Evolutionary conservation across 2,329 filamentous ascomycete species (phyloP), one percentile per base, ranked within the genome.

Genomic region (Cryoendolithus antarcticus): DNA sequence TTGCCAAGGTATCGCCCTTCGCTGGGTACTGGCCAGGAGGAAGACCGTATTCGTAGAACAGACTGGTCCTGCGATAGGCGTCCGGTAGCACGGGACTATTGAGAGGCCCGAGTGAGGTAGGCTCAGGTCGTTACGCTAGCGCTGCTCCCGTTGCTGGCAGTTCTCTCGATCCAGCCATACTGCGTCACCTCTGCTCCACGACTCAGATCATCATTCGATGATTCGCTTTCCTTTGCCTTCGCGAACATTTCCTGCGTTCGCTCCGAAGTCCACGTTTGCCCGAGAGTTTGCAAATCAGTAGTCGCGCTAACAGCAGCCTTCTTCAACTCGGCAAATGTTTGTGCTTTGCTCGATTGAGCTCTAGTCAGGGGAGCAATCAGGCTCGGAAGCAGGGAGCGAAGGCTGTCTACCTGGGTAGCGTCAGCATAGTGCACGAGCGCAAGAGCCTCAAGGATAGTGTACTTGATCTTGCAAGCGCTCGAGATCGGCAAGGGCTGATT

Each of bases 401-500:
- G 52, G 30, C 54, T 48, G 30, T 67, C 58, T 13, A 70, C 51
- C 64, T 68, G 37, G 4, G 6, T 19, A 19, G 15, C 15, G 15
- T 19, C 15, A 21, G 24, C 50, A 34, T 52, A 45, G 34, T 28
- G 30, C 38, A 41, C 32, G 19, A 28, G 33, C 29, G 34, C 30
- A 4, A 31, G 24, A 27, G 4, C 6, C 13, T 39, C 9, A 15
- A 12, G 9, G 7, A 9, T 27, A 6, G n/a, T 43, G 15, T 44
- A 65, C 66, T 52, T 67, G 60, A 32, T 59, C 53, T 45, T 67
- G 62, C 3, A 70, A 54, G 31, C 54, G 49, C 46, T 66, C 63
- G 12, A 70, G 55, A 34, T 62, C 59, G 28, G 62, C 62, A 31
- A 70, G 62, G 2, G 63, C 64, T 41, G 57, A 55, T 48, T 56